A percentile compares a stretch with the other conserved stretches of the same genome.
These are phyloP conservation scores for Suillus weaverae DNA, from an alignment of 768 basidiomycete species.

Conservation along the genomic window DNA sequence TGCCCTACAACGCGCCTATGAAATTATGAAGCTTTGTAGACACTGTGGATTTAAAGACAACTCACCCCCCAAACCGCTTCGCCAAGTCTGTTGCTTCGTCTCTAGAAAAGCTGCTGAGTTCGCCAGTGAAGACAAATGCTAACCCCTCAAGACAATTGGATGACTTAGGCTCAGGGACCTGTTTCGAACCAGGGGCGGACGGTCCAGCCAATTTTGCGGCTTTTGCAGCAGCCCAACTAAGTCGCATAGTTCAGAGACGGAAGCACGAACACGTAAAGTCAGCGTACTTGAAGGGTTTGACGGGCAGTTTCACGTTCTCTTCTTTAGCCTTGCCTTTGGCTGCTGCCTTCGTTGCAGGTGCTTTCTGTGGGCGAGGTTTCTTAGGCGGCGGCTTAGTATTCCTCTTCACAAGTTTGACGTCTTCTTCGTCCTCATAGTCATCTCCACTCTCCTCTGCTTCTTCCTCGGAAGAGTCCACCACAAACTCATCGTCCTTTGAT, in stretches of 20 bases:
- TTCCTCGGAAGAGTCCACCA: constrained; percentile 31
- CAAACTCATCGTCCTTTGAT: constrained; percentile 33
- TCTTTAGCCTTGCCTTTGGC: constrained; percentile 19
- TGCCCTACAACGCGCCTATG: constrained; percentile 81
- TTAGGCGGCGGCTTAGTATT: constrained; percentile 17
- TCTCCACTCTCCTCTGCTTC: constrained; percentile 22
- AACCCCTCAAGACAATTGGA: constrained; percentile 85
- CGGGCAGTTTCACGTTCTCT: neutral
- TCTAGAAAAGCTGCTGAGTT: constrained; percentile 80
- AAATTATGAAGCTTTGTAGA: constrained; percentile 1
- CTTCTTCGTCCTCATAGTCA: constrained; percentile 17
- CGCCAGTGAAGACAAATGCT: constrained; percentile 94
- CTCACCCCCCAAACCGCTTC: constrained; percentile 91
- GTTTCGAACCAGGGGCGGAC: constrained; percentile 54
- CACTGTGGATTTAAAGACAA: constrained; percentile 8
- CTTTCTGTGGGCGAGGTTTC: constrained; percentile 17
- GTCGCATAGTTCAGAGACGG: neutral
- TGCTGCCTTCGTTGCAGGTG: constrained; percentile 4
- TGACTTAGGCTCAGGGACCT: constrained; percentile 66
- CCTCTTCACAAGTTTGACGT: constrained; percentile 12
- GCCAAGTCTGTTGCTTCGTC: constrained; percentile 87
- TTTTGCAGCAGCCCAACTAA: constrained; percentile 51
- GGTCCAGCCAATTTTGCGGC: constrained; percentile 67
- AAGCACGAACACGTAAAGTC: no score
- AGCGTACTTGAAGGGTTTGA: constrained; percentile 29